These are phyloP conservation scores for Boletus speciosus DNA, from an alignment of 768 basidiomycete genomes.

Conservation along the genomic window DNA sequence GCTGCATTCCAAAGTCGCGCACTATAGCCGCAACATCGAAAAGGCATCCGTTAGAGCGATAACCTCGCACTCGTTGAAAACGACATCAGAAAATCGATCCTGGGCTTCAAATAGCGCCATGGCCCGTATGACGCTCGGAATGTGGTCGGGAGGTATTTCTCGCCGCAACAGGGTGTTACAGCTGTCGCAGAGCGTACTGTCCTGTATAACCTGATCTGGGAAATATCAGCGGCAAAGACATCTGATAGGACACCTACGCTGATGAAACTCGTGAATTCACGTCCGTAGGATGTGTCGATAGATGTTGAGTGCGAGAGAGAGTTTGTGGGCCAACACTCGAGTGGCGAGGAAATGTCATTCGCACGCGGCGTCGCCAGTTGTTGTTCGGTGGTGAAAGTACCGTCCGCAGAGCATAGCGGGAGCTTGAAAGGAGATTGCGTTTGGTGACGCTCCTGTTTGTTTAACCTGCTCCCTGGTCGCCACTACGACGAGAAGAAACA, in stretches of 20 bases:
- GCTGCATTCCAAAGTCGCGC: not conserved
- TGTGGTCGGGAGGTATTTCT: slow-evolving; percentile 18
- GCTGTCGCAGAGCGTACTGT: slow-evolving; percentile 11
- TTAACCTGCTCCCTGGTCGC: not conserved
- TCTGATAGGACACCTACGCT: slow-evolving; percentile 6
- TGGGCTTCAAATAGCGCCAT: slow-evolving; percentile 15
- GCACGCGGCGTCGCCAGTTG: not conserved
- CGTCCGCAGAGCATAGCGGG: not conserved
- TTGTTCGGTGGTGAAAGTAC: not conserved
- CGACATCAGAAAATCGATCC: slow-evolving; percentile 1
- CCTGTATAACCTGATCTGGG: slow-evolving; percentile 3
- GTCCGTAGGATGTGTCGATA: not conserved
- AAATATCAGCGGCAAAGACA: not conserved
- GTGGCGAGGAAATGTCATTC: not conserved
- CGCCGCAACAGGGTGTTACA: slow-evolving; percentile 10
- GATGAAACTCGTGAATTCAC: slow-evolving; percentile 3
- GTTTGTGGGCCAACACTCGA: not conserved
- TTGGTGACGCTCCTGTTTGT: not conserved
- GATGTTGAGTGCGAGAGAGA: not conserved
- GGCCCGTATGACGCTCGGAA: slow-evolving; percentile 24
- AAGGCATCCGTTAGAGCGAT: slow-evolving; percentile 16
- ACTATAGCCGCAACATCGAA: slow-evolving; percentile 20
- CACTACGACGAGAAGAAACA: not conserved
- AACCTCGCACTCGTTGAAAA: slow-evolving; percentile 15
- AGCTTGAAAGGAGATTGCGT: not conserved